These are phyloP conservation scores for Colletotrichum sansevieriae DNA, from an alignment of 2,329 filamentous ascomycete genomes.

Conservation along the genomic window DNA sequence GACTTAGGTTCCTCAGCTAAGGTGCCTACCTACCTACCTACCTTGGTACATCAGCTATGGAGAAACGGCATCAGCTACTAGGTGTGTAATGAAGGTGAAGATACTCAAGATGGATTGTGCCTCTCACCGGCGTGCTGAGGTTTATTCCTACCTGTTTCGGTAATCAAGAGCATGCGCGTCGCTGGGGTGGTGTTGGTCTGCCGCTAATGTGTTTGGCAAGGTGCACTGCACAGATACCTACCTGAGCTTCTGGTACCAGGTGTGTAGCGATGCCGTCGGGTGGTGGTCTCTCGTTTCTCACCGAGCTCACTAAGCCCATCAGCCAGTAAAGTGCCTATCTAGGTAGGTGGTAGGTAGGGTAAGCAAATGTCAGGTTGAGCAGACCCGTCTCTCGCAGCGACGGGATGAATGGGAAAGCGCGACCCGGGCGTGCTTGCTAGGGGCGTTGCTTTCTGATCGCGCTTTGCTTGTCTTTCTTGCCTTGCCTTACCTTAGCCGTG, in stretches of 20 bases:
- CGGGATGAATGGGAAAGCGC: slow-evolving; percentile 34
- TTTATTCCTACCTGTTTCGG: too few relatives aligned
- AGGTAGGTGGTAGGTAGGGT: background rate
- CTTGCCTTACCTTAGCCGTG: slow-evolving; percentile 1
- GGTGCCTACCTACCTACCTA: background rate
- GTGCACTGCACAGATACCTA: too few relatives aligned
- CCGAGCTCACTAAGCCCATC: slow-evolving; percentile 3
- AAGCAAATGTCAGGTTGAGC: slow-evolving; percentile 13
- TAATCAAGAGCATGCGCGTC: too few relatives aligned
- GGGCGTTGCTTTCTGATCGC: slow-evolving; percentile 14
- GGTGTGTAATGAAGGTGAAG: too few relatives aligned
- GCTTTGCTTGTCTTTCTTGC: background rate
- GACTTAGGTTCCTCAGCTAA: too few relatives aligned
- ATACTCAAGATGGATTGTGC: too few relatives aligned
- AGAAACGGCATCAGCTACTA: too few relatives aligned
- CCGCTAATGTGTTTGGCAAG: too few relatives aligned
- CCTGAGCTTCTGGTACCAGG: too few relatives aligned
- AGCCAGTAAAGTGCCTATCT: slow-evolving; percentile 4
- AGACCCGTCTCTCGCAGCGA: slow-evolving; percentile 29
- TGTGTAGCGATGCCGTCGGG: too few relatives aligned
- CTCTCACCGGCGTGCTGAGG: too few relatives aligned
- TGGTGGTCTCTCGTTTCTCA: slow-evolving; percentile 10
- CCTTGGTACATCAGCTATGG: background rate
- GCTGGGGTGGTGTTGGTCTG: too few relatives aligned
- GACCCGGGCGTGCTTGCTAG: slow-evolving; percentile 22